A percentile compares a stretch with the other conserved stretches of the same genome.
Evolutionary conservation across 805 yeast species (phyloP).

Genomic region (Teunomyces panamensis): DNA sequence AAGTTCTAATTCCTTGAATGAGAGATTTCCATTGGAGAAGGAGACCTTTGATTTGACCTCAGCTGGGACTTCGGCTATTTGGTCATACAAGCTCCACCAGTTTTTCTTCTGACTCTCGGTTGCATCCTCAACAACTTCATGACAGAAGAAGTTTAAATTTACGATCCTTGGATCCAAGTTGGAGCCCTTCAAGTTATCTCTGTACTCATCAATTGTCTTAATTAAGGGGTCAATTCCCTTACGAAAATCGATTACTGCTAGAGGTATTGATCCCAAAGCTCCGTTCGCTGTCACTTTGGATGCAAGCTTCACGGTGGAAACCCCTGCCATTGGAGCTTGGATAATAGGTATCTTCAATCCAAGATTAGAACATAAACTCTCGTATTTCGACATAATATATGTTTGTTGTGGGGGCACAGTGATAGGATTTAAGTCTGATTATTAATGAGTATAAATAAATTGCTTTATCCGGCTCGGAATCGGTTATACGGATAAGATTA

Average conservation of each 20-base stretch:
- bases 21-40: slow-evolving; percentile 22
- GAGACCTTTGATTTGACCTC: not conserved
- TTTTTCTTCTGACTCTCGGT: slow-evolving; percentile 16
- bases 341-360: slow-evolving; percentile 43
- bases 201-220: slow-evolving; percentile 13
- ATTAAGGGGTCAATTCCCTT: slow-evolving; percentile 15
- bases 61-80: not conserved
- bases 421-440: not conserved
- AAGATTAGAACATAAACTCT: slow-evolving; percentile 10
- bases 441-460: not conserved
- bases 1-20: slow-evolving; percentile 29
- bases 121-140: slow-evolving; percentile 24
- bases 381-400: slow-evolving; percentile 2
- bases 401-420: too few species aligned
- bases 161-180: slow-evolving; percentile 16
- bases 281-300: slow-evolving; percentile 42
- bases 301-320: slow-evolving; percentile 45
- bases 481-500: not conserved
- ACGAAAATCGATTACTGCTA: slow-evolving; percentile 30
- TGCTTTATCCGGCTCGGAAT: not conserved
- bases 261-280: slow-evolving; percentile 50
- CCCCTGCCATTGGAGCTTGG: slow-evolving; percentile 64
- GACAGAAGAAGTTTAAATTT: slow-evolving; percentile 49
- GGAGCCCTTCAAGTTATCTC: slow-evolving; percentile 9
- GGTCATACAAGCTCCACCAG: slow-evolving; percentile 19